Evolutionary conservation across 495 filamentous ascomycete species (phyloP).

Genomic region (Margaritispora aquatica): DNA sequence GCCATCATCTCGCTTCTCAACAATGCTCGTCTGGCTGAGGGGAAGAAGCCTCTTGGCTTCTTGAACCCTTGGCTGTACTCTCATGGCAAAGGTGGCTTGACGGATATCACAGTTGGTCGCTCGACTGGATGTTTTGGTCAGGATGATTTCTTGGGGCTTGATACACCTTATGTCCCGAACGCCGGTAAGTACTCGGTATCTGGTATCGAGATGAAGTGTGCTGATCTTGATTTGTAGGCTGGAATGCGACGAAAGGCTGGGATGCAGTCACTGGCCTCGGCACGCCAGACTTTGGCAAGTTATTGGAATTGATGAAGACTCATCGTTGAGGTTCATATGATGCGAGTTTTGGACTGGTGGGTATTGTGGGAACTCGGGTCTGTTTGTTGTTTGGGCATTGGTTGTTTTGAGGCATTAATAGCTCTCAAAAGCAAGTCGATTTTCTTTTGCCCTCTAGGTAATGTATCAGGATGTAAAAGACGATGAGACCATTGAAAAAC

Average conservation of each 20-base stretch:
- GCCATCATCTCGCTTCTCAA: constrained; percentile 40
- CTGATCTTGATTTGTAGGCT: background rate
- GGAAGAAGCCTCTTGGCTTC: constrained; percentile 46
- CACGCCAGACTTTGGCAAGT: constrained; percentile 44
- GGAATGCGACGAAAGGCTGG: constrained; percentile 26
- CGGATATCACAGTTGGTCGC: constrained; percentile 43
- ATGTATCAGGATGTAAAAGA: too few species aligned
- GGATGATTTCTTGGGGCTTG: background rate
- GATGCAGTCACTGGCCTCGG: constrained; percentile 42
- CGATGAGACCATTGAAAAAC: too few species aligned
- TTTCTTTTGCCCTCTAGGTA: too few species aligned
- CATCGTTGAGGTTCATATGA: background rate
- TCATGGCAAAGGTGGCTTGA: constrained; percentile 33
- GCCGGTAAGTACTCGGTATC: background rate
- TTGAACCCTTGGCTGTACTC: constrained; percentile 46
- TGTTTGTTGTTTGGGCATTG: too few species aligned
- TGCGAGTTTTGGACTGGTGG: too few species aligned
- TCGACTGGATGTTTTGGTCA: constrained; percentile 36
- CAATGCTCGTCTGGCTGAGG: constrained; percentile 37
- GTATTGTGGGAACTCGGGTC: too few species aligned
- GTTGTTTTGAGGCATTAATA: too few species aligned
- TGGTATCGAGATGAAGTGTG: background rate
- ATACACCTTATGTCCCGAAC: constrained; percentile 2
- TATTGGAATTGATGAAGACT: constrained; percentile 24
- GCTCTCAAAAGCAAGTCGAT: too few species aligned